Conservation (phyloP, 108 stramenopile species). For the Chaetoceros muelleri region DNA sequence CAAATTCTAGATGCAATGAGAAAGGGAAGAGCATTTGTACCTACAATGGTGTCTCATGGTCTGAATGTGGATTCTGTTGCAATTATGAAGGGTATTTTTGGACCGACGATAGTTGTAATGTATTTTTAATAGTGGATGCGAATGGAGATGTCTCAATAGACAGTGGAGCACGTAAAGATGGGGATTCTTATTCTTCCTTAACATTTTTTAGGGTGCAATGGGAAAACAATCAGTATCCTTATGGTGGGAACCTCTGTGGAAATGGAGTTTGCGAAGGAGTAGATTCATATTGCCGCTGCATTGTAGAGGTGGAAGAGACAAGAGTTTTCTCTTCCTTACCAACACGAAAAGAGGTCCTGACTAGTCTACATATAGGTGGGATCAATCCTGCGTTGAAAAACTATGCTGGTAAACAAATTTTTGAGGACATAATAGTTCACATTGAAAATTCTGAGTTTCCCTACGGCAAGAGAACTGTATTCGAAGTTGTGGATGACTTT, state of each 20-base stretch:
- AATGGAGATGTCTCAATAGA: neutral
- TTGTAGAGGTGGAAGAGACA: constrained; percentile 4
- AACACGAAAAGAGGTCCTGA: constrained; percentile 21
- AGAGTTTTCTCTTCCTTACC: constrained; percentile 18
- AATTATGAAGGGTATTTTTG: neutral
- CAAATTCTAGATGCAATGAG: constrained; percentile 14
- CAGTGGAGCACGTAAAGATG: neutral
- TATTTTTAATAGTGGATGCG: neutral
- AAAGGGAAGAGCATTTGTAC: neutral
- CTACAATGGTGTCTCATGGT: neutral
- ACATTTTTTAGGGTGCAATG: neutral
- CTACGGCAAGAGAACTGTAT: constrained; percentile 20
- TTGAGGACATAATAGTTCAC: neutral
- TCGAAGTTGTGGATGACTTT: constrained; percentile 33
- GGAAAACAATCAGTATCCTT: neutral
- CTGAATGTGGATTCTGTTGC: neutral
- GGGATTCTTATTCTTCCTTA: neutral
- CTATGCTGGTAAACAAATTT: neutral
- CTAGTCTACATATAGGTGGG: constrained; percentile 26
- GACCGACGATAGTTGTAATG: neutral
- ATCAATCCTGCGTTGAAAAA: constrained; percentile 11
- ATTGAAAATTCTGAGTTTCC: neutral
- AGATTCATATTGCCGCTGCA: neutral
- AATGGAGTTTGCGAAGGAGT: neutral
- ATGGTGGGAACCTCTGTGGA: neutral